Conservation (phyloP, 2,329 filamentous ascomycete species). For the Chrysosporium queenslandicum region DNA sequence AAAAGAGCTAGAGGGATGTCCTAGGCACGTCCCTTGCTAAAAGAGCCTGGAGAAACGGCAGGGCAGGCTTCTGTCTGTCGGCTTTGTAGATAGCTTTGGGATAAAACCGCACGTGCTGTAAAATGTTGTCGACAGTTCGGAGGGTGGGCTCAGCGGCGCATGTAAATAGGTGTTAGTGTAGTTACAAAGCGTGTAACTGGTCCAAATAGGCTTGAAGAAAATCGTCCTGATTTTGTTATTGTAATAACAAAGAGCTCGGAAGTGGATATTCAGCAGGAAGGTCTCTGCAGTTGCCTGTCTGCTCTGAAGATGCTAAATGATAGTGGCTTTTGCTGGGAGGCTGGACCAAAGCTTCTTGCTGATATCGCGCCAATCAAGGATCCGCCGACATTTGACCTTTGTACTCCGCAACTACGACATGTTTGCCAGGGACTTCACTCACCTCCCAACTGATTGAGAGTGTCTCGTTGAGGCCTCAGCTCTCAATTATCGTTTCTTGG, state of each 20-base stretch:
- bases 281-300: background rate
- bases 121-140: background rate
- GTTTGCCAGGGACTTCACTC: background rate
- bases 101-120: background rate
- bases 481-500: too few species aligned
- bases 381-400: background rate
- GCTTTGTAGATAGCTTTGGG: background rate
- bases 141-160: background rate
- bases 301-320: background rate
- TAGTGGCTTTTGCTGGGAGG: background rate
- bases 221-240: background rate
- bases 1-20: too few species aligned
- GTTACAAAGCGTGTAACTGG: too few species aligned
- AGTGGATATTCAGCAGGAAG: background rate
- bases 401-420: background rate
- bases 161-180: too few species aligned
- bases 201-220: background rate
- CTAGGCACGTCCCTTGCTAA: too few species aligned
- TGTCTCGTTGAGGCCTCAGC: too few species aligned
- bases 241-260: background rate
- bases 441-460: background rate
- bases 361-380: conserved; percentile 1
- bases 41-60: background rate
- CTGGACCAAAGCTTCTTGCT: conserved; percentile 6
- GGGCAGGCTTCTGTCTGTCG: background rate